A percentile compares a stretch with the other conserved stretches of the same genome.
Conservation (phyloP, 352 stramenopile species). For the Pythium guiyangense region DNA sequence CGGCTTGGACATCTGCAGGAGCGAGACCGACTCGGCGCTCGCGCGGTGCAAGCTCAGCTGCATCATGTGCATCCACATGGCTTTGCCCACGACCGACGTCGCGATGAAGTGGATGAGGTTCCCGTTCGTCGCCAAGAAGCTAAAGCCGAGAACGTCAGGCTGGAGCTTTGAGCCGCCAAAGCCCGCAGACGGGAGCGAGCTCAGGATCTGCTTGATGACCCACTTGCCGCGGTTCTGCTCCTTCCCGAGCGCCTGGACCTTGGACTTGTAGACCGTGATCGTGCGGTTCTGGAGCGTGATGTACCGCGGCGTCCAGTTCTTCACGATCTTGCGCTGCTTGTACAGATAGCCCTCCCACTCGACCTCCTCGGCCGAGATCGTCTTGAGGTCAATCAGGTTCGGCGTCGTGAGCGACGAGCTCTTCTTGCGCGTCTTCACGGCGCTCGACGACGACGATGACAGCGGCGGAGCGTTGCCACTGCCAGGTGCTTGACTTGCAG, state of each 20-base stretch:
- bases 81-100: constrained; percentile 65
- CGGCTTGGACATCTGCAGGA: constrained; percentile 34
- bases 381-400: constrained; percentile 86
- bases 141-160: constrained; percentile 75
- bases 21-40: constrained; percentile 29
- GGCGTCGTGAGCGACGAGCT: constrained; percentile 37
- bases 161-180: constrained; percentile 80
- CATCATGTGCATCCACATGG: constrained; percentile 84
- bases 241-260: constrained; percentile 80
- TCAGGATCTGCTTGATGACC: constrained; percentile 80
- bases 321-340: constrained; percentile 88
- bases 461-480: not conserved
- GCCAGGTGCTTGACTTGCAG: constrained; percentile 8
- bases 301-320: constrained; percentile 86
- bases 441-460: constrained; percentile 3
- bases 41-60: constrained; percentile 54
- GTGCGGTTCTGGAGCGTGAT: constrained; percentile 82
- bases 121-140: constrained; percentile 78
- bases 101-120: constrained; percentile 85
- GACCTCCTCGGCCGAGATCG: constrained; percentile 77
- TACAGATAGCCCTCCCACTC: constrained; percentile 89
- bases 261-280: constrained; percentile 83
- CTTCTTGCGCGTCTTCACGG: constrained; percentile 3
- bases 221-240: constrained; percentile 74
- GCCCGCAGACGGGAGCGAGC: constrained; percentile 67